These are phyloP conservation scores for Heterobasidion occidentale DNA, from an alignment of 1,284 basidiomycete species.

Conservation along the genomic window DNA sequence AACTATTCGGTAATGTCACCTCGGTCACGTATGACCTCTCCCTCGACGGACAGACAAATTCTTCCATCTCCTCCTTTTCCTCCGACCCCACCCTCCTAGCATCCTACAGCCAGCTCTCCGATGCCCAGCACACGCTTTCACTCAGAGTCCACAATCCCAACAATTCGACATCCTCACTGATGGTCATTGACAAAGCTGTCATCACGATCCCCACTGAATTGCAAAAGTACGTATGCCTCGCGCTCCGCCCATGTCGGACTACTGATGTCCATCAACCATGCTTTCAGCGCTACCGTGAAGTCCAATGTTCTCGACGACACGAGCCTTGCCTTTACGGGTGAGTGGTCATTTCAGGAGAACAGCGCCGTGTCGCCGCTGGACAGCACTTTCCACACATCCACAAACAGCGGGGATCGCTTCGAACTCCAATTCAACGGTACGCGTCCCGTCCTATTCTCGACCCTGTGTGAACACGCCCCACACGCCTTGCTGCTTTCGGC, in stretches of 20 bases:
- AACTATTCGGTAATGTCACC: conserved; percentile 37
- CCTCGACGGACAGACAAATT: conserved; percentile 32
- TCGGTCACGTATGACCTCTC: conserved; percentile 33
- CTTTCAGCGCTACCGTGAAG: conserved; percentile 28
- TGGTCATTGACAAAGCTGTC: conserved; percentile 43
- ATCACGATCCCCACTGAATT: conserved; percentile 26
- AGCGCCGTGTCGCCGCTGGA: conserved; percentile 10
- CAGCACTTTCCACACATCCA: conserved; percentile 36
- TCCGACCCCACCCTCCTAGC: conserved; percentile 31
- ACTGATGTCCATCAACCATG: background rate
- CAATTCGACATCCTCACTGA: conserved; percentile 25
- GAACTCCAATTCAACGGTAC: conserved; percentile 39
- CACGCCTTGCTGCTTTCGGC: conserved; percentile 1
- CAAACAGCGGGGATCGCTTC: conserved; percentile 37
- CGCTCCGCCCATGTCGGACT: conserved; percentile 1
- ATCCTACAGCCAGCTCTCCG: conserved; percentile 29
- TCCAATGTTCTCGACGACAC: conserved; percentile 30
- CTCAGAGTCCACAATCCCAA: conserved; percentile 34
- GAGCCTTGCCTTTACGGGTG: conserved; percentile 37
- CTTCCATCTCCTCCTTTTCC: conserved; percentile 14
- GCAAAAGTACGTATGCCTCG: conserved; percentile 5
- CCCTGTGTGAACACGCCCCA: too few relatives aligned
- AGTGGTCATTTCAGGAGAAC: conserved; percentile 35
- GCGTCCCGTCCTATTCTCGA: conserved; percentile 8
- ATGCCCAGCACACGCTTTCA: conserved; percentile 37